Evolutionary conservation across 768 basidiomycete genomes (phyloP).

Genomic region (Tricholoma bakamatsutake): DNA sequence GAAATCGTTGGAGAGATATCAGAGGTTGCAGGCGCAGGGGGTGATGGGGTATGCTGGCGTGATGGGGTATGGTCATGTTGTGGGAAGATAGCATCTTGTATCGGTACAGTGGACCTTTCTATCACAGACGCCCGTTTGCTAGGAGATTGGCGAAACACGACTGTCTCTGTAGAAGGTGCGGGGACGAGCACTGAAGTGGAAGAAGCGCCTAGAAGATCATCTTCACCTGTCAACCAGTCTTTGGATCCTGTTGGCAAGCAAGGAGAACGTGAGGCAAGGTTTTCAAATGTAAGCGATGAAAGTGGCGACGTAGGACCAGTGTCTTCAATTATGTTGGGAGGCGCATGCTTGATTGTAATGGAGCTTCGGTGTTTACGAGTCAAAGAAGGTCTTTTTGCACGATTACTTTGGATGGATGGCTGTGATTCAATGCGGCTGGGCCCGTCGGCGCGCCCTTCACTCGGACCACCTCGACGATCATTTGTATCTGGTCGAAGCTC

Average conservation of each 20-base stretch:
- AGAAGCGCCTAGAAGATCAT: constrained; percentile 28
- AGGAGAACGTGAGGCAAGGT: neutral
- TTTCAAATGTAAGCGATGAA: neutral
- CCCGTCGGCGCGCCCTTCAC: neutral
- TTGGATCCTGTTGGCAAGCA: constrained; percentile 13
- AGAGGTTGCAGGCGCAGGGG: constrained; percentile 7
- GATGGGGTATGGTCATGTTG: constrained; percentile 28
- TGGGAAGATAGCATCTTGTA: constrained; percentile 32
- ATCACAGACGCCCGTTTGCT: constrained; percentile 69
- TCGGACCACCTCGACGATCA: constrained; percentile 1
- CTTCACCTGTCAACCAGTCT: constrained; percentile 77
- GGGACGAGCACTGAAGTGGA: constrained; percentile 12
- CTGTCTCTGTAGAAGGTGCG: constrained; percentile 25
- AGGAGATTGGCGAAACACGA: constrained; percentile 62
- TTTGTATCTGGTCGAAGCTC: constrained; percentile 20
- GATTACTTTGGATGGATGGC: neutral
- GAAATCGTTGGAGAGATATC: constrained; percentile 33
- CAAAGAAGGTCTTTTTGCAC: constrained; percentile 33
- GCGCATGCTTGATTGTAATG: constrained; percentile 36
- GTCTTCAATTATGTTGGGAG: constrained; percentile 2
- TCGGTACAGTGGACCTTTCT: constrained; percentile 36
- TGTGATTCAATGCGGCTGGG: neutral
- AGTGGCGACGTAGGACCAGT: neutral
- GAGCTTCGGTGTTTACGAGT: constrained; percentile 46
- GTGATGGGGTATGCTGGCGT: constrained; percentile 10